Evolutionary conservation across 768 basidiomycete genomes (phyloP).

Genomic region (Pleurotus tuoliensis): DNA sequence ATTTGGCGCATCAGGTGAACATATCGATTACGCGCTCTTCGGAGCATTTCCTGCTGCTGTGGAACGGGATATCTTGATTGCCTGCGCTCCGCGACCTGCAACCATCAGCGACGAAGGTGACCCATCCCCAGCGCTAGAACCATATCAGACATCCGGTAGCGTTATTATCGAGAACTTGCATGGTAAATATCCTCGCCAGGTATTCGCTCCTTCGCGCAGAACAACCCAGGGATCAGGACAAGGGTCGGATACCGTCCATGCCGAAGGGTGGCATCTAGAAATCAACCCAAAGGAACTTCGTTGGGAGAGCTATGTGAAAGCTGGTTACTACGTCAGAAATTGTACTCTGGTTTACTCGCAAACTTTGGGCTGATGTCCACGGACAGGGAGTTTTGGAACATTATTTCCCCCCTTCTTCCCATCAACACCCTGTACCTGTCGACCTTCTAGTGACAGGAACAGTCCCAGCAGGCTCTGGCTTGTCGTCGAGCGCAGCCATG

Average conservation of each 20-base stretch:
- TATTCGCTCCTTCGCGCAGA: slow-evolving; percentile 51
- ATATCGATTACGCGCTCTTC: slow-evolving; percentile 82
- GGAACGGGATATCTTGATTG: slow-evolving; percentile 80
- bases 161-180: slow-evolving; percentile 64
- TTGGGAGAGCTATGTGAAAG: slow-evolving; percentile 90
- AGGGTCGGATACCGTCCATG: slow-evolving; percentile 34
- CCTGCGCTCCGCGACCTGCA: slow-evolving; percentile 47
- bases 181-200: slow-evolving; percentile 51
- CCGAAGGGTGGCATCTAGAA: slow-evolving; percentile 66
- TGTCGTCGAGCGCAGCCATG: slow-evolving; percentile 88
- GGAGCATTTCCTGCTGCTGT: slow-evolving; percentile 85
- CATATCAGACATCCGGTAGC: slow-evolving; percentile 39
- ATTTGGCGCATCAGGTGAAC: slow-evolving; percentile 50
- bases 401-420: slow-evolving; percentile 38
- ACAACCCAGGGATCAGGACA: neutral
- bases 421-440: slow-evolving; percentile 48
- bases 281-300: slow-evolving; percentile 66
- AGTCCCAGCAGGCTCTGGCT: slow-evolving; percentile 82
- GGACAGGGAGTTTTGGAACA: slow-evolving; percentile 63
- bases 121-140: slow-evolving; percentile 15
- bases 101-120: slow-evolving; percentile 11
- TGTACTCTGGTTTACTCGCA: neutral
- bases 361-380: neutral
- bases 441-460: slow-evolving; percentile 77
- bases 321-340: slow-evolving; percentile 71